Percentiles rank a stretch among this genome's conserved stretches.
These are phyloP conservation scores for Firmiana major DNA, from an alignment of 345 rosid species.

Conservation along the genomic window DNA sequence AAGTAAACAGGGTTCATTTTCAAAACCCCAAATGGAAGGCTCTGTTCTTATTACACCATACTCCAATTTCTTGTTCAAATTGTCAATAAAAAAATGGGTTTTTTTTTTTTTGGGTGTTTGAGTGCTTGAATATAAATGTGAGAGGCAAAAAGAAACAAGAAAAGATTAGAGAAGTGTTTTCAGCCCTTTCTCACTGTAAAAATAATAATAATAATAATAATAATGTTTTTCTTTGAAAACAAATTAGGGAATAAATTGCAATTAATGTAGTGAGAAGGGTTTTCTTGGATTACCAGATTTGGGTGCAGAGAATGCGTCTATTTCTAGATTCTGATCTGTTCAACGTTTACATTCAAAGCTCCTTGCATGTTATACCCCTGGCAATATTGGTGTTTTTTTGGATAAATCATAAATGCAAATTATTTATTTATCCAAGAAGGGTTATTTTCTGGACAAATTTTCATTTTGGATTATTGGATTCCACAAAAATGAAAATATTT, in stretches of 20 bases:
- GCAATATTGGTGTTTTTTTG: too few relatives aligned
- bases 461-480: neutral
- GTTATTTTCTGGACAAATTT: too few relatives aligned
- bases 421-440: neutral
- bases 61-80: neutral
- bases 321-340: neutral
- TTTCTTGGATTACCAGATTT: neutral
- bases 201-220: too few relatives aligned
- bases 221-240: neutral
- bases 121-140: neutral
- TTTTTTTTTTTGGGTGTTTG: neutral
- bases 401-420: neutral
- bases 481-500: too few relatives aligned
- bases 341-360: too few relatives aligned
- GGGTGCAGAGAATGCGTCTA: neutral
- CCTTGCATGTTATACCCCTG: too few relatives aligned
- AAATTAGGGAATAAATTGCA: constrained; percentile 1
- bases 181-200: neutral
- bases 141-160: neutral
- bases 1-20: neutral
- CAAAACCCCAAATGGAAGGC: neutral
- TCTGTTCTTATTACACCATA: neutral
- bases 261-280: neutral
- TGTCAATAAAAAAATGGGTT: neutral
- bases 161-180: neutral